A percentile compares a stretch with the other conserved stretches of the same genome.
phyloP scores from a whole-genome alignment of 208 protist species.

The Trypanosoma brucei region DNA sequence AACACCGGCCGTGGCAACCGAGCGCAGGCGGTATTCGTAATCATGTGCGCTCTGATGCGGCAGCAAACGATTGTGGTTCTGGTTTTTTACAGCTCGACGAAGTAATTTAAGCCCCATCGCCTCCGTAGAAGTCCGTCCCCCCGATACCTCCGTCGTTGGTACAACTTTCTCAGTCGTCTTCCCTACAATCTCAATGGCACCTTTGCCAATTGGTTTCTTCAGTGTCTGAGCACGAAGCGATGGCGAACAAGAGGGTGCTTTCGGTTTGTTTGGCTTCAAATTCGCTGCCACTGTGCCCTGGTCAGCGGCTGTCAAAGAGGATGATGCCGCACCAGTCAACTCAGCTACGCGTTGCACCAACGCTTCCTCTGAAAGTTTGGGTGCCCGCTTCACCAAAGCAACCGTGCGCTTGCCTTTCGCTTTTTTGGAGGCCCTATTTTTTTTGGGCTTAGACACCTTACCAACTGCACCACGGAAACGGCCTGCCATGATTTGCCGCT shows the following conservation, averaged over 20 bases:
- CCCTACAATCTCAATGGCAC: conserved; percentile 61
- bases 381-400: conserved; percentile 69
- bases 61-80: conserved; percentile 73
- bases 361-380: conserved; percentile 45
- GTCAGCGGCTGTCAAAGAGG: not conserved
- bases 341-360: conserved; percentile 67
- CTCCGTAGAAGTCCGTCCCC: conserved; percentile 35
- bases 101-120: conserved; percentile 68
- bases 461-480: conserved; percentile 75
- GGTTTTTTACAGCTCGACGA: conserved; percentile 68
- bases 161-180: conserved; percentile 34
- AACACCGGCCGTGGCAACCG: conserved; percentile 73
- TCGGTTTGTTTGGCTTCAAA: not conserved
- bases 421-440: conserved; percentile 38
- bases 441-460: conserved; percentile 59
- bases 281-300: not conserved
- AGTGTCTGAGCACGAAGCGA: conserved; percentile 3
- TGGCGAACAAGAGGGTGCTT: conserved; percentile 3
- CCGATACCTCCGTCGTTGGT: conserved; percentile 32
- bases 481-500: conserved; percentile 45
- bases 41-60: conserved; percentile 75
- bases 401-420: conserved; percentile 49
- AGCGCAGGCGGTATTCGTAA: conserved; percentile 85
- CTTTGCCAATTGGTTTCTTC: conserved; percentile 52
- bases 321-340: conserved; percentile 25